Evolutionary conservation across 1,139 yeast genomes (phyloP).

Genomic region (Debaryomycetaceae sp.): DNA sequence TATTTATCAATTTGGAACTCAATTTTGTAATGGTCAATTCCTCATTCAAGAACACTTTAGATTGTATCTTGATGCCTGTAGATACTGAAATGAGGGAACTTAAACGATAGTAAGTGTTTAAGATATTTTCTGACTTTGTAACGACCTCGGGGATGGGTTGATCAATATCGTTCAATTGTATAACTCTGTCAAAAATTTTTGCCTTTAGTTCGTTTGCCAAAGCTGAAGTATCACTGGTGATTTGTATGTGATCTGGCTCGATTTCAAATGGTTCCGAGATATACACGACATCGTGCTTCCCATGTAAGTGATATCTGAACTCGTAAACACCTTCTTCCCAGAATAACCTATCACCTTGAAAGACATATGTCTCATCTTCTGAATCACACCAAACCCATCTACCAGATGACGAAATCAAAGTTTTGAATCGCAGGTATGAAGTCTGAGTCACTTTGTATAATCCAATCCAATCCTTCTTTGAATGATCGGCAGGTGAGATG

Average conservation of each 20-base stretch:
- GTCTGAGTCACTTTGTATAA: slow-evolving; percentile 66
- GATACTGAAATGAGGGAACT: slow-evolving; percentile 33
- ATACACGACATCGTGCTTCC: slow-evolving; percentile 68
- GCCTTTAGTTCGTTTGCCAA: slow-evolving; percentile 32
- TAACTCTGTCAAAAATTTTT: slow-evolving; percentile 30
- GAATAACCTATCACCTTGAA: slow-evolving; percentile 48
- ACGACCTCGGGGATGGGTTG: slow-evolving; percentile 26
- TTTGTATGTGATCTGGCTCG: slow-evolving; percentile 37
- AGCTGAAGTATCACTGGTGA: slow-evolving; percentile 26
- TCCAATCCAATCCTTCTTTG: slow-evolving; percentile 72
- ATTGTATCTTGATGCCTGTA: slow-evolving; percentile 38
- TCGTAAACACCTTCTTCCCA: slow-evolving; percentile 78
- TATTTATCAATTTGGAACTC: slow-evolving; percentile 40
- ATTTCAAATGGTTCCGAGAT: slow-evolving; percentile 74
- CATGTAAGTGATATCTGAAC: slow-evolving; percentile 68
- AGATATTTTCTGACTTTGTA: slow-evolving; percentile 25
- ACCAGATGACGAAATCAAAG: slow-evolving; percentile 63
- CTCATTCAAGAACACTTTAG: slow-evolving; percentile 34
- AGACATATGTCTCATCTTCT: slow-evolving; percentile 50
- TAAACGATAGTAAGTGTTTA: slow-evolving; percentile 31
- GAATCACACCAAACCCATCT: slow-evolving; percentile 61
- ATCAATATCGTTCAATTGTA: slow-evolving; percentile 23
- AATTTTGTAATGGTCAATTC: slow-evolving; percentile 31
- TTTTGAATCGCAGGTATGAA: slow-evolving; percentile 54
- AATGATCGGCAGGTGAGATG: slow-evolving; percentile 49